phyloP scores from a whole-genome alignment of 2,329 filamentous ascomycete species.

The Penicillium sp. region DNA sequence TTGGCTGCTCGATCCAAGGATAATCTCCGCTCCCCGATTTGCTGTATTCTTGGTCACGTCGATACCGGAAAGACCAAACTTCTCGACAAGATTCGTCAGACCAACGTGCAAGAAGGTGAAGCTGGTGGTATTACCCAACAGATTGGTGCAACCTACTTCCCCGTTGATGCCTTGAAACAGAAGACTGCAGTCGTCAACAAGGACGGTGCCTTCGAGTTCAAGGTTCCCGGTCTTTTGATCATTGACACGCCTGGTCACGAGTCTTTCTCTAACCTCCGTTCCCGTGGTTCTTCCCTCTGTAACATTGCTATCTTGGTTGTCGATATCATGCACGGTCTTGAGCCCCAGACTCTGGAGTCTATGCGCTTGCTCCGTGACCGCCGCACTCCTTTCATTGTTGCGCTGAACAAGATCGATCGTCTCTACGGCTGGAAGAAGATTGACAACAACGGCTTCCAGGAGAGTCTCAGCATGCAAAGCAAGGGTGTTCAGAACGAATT shows the following conservation, averaged over 20 bases:
- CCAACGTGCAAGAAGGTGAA: conserved; percentile 97
- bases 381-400: conserved; percentile 97
- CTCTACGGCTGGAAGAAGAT: conserved; percentile 98
- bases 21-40: conserved; percentile 93
- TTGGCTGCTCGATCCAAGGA: conserved; percentile 87
- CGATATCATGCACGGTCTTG: conserved; percentile 99
- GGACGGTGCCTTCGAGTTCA: conserved; percentile 88
- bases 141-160: conserved; percentile 99
- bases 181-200: conserved; percentile 93
- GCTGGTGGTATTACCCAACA: conserved; percentile 99
- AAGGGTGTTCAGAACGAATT: conserved; percentile 94
- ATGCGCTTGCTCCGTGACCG: conserved; percentile 89
- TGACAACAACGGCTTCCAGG: conserved; percentile 96
- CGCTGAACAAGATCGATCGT: conserved; percentile 99
- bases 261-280: conserved; percentile 97
- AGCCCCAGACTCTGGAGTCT: conserved; percentile 94
- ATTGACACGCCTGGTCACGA: conserved; percentile 99
- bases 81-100: conserved; percentile 95
- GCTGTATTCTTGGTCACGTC: conserved; percentile 99
- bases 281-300: conserved; percentile 93
- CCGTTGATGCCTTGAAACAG: conserved; percentile 81
- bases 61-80: conserved; percentile 99
- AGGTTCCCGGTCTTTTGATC: conserved; percentile 90
- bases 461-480: conserved; percentile 82
- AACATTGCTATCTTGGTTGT: conserved; percentile 99